Conservation (phyloP, 1,284 basidiomycete species). For the Malassezia slooffiae region DNA sequence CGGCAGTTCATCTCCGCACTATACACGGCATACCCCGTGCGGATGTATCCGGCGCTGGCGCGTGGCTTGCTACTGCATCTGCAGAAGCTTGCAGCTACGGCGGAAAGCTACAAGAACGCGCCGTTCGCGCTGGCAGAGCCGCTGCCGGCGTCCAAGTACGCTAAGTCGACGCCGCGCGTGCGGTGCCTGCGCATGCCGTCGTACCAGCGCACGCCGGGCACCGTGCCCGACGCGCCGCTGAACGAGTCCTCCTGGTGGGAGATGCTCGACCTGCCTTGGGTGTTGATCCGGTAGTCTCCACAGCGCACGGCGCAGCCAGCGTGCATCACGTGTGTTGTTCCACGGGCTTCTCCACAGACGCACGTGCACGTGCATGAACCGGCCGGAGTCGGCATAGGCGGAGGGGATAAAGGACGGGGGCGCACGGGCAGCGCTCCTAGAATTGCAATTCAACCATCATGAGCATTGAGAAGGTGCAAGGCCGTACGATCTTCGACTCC, state of each 20-base stretch:
- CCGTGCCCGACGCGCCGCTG: constrained; percentile 2
- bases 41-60: constrained; percentile 63
- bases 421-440: no score
- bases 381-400: no score
- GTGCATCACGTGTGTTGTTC: neutral
- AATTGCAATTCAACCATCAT: constrained; percentile 21
- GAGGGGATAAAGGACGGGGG: no score
- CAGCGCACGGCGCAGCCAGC: neutral
- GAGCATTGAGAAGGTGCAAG: constrained; percentile 37
- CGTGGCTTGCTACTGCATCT: constrained; percentile 63
- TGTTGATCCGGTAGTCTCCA: neutral
- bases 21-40: constrained; percentile 57
- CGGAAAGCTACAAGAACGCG: neutral
- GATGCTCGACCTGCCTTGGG: constrained; percentile 7
- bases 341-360: no score
- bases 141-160: constrained; percentile 1
- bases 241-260: constrained; percentile 12
- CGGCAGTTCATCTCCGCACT: constrained; percentile 48
- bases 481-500: constrained; percentile 41
- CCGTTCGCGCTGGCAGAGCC: constrained; percentile 4
- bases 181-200: constrained; percentile 2
- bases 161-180: neutral
- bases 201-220: neutral
- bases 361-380: no score
- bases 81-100: constrained; percentile 53